Evolutionary conservation across 1,284 basidiomycete species (phyloP), one percentile per base, ranked within the genome.

Genomic region (Pseudozyma sp.): DNA sequence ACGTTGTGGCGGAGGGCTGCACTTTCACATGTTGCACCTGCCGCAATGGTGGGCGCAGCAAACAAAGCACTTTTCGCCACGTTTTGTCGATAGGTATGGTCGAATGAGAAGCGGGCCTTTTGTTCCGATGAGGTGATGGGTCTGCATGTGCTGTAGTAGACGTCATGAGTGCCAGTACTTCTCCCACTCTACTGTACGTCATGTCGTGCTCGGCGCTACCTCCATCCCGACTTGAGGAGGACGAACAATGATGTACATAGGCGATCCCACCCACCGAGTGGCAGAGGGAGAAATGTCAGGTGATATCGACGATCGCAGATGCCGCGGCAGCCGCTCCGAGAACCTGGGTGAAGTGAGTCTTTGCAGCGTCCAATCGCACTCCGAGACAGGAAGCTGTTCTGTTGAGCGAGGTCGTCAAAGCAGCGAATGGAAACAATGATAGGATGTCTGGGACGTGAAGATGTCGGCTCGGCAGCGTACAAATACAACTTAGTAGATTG

Each of bases 1-100:
- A 63, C 34, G 37, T 43, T 6, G 17, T 19, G 7, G 24, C 31
- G 10, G 37, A n/a, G 35, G 24, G 24, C 24, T 24, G 24, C 24
- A 24, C 24, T 24, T 43, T 13, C 31, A 29, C n/a, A 24, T 37
- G 24, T 24, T 24, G n/a, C 30, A 55, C 4, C 16, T 49, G 60
- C 35, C 33, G 61, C 47, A 49, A 46, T 47, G 51, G 62, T 65
- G 62, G 63, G 63, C 19, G 56, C 3, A 59, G 52, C 43, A 66
- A 47, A 55, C 52, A 50, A 19, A 50, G 51, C 45, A 49, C 7
- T 19, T 29, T 35, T 5, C 30, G 63, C 56, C 56, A 51, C 16
- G 51, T 14, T 19, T 58, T 11, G 31, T 59, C 52, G 35, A 47
- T 8, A 17, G n/a, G 34, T 53, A 14, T 44, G 19, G 24, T 42